Base-by-base conservation (phyloP, 768 basidiomycete species). In the Leccinum aurantiacum region DNA sequence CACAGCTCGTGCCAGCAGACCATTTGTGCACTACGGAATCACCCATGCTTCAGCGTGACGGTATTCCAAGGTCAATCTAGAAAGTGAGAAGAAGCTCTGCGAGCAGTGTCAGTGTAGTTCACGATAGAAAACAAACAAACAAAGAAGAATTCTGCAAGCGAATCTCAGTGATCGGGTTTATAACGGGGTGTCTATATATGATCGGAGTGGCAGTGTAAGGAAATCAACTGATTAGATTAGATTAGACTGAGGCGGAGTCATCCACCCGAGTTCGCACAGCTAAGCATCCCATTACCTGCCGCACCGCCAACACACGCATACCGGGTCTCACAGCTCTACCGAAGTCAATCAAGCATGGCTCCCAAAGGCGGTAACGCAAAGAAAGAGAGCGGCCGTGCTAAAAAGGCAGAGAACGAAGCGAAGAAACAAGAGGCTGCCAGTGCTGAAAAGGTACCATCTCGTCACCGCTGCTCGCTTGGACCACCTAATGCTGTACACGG, bases 351-450 rank as follows among this genome's bases (percentile, higher is more conserved):
- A 31, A 19, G 2, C 41, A 95, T 95, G 95, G 76, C 95, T 52
- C 94, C 95, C 1, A 93, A 92, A 74, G 90, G 88, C 62, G 85
- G 82, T 66, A 96, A 94, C 79, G 80, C 91, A 59, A 97, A 96
- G 86, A 96, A 96, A 73, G 95, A 96, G 74, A 76, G 85, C 47
- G 94, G 95, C 4, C 76, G 90, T 56, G 89, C 94, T 1, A 95
- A 93, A 77, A 97, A 97, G 74, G 91, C 91, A 25, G 91, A 95
- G 70, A 95, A 93, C 70, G 91, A 93, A 70, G 79, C 83, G 9
- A 92, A 89, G 80, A 95, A 94, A 75, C 81, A 84, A 62, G 84
- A 82, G 6, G 80, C 78, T 4, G 86, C 80, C 0, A 80, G 78
- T 11, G 80, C 79, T 8, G 90, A 85, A 13, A 86, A 82, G 77